Percentiles rank a stretch among this genome's conserved stretches.
Conservation (phyloP, 148 eudicot species). For the Fagopyrum esculentum region DNA sequence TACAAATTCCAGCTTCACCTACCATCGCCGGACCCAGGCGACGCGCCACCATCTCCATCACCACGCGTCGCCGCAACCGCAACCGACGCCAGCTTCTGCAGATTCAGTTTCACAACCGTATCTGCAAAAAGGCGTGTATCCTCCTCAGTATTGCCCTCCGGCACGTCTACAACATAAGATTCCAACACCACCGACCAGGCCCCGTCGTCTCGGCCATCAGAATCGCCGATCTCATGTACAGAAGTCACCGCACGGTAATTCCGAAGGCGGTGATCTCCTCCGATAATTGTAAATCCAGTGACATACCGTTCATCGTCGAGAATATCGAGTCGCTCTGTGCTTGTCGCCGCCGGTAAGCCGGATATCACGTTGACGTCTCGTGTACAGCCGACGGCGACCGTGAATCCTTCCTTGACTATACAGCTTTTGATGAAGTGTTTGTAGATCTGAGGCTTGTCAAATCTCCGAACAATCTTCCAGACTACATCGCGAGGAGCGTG, state of each 20-base stretch:
- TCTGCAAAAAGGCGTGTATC: slow-evolving; percentile 82
- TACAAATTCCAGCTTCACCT: neutral
- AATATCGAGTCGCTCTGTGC: slow-evolving; percentile 53
- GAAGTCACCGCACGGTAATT: slow-evolving; percentile 56
- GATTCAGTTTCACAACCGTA: slow-evolving; percentile 73
- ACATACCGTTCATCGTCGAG: slow-evolving; percentile 48
- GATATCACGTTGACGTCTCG: slow-evolving; percentile 60
- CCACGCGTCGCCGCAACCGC: slow-evolving; percentile 18
- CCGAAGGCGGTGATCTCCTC: slow-evolving; percentile 59
- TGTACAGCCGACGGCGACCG: slow-evolving; percentile 35
- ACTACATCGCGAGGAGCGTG: slow-evolving; percentile 50
- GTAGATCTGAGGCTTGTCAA: slow-evolving; percentile 61
- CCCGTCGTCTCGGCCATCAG: slow-evolving; percentile 13
- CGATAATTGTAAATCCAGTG: slow-evolving; percentile 47
- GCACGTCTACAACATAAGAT: slow-evolving; percentile 70
- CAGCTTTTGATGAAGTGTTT: slow-evolving; percentile 70
- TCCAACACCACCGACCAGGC: slow-evolving; percentile 51
- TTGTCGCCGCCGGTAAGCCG: slow-evolving; percentile 58
- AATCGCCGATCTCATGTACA: slow-evolving; percentile 37
- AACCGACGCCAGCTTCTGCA: slow-evolving; percentile 60
- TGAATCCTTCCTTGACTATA: slow-evolving; percentile 26
- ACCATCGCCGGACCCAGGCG: neutral
- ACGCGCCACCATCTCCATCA: neutral
- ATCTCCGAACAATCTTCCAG: slow-evolving; percentile 58
- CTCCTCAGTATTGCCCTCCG: slow-evolving; percentile 77